A percentile compares a stretch with the other conserved stretches of the same genome.
Evolutionary conservation across 495 filamentous ascomycete species (phyloP).

Genomic region (Parachaetomium inaequale): DNA sequence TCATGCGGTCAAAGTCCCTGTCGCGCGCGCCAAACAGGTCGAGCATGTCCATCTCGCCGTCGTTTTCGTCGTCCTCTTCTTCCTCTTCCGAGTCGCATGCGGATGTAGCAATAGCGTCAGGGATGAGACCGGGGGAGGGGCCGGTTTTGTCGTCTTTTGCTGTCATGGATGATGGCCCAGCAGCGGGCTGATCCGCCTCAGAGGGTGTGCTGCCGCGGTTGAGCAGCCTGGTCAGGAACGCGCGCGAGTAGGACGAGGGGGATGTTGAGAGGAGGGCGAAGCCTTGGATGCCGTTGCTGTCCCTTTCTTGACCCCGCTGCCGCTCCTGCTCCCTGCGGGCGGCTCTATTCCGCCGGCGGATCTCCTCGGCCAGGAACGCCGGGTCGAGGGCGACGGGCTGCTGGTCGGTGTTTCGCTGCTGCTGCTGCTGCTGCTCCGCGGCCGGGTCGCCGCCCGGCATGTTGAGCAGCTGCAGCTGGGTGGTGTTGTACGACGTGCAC

Average conservation of each 20-base stretch:
- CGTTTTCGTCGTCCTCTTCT: constrained; percentile 14
- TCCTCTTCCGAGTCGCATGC: background rate
- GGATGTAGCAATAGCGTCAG: background rate
- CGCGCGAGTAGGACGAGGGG: constrained; percentile 13
- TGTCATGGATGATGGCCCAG: background rate
- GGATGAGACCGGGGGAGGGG: background rate
- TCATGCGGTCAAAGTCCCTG: constrained; percentile 10
- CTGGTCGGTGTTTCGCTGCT: background rate
- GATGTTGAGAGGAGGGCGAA: constrained; percentile 1
- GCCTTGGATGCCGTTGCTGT: background rate
- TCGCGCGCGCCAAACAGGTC: constrained; percentile 17
- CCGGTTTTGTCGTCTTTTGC: background rate
- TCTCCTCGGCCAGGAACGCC: background rate
- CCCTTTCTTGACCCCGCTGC: background rate
- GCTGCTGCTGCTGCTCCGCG: background rate
- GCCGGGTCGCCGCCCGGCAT: constrained; percentile 23
- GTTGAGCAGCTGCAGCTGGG: constrained; percentile 58
- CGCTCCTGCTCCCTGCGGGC: background rate
- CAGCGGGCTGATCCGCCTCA: background rate
- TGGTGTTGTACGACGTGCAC: constrained; percentile 82
- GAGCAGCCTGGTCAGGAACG: constrained; percentile 1
- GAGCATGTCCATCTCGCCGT: constrained; percentile 17
- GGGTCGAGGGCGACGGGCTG: constrained; percentile 8
- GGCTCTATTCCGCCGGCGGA: background rate
- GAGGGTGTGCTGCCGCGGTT: background rate